Conservation (phyloP, 2,329 filamentous ascomycete species). For the Pseudogymnoascus sp. region DNA sequence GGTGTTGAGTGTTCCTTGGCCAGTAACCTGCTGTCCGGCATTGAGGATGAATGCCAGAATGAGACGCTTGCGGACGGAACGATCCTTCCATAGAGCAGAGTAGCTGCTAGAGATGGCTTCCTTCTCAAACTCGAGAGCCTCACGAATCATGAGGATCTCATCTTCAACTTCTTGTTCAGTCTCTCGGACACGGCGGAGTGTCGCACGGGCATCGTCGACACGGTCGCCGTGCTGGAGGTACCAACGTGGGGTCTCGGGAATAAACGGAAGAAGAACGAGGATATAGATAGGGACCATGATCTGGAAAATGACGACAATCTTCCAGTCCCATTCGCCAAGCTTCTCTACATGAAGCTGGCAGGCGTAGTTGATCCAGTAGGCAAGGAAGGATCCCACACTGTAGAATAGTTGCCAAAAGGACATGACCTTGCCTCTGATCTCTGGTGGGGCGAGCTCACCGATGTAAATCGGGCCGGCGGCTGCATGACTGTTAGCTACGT, state of each 20-base stretch:
- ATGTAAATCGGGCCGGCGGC: constrained; percentile 65
- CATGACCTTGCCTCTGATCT: constrained; percentile 62
- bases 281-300: constrained; percentile 59
- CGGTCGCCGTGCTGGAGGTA: constrained; percentile 54
- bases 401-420: constrained; percentile 65
- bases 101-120: constrained; percentile 59
- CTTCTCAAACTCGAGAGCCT: constrained; percentile 65
- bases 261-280: constrained; percentile 53
- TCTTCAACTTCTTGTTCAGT: constrained; percentile 60
- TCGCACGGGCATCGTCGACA: constrained; percentile 50
- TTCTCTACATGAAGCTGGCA: constrained; percentile 46
- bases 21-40: constrained; percentile 64
- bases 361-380: constrained; percentile 59
- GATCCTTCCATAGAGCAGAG: constrained; percentile 61
- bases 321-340: constrained; percentile 68
- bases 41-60: constrained; percentile 60
- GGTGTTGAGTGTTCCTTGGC: constrained; percentile 64
- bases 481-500: constrained; percentile 23
- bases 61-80: constrained; percentile 54
- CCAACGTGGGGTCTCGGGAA: constrained; percentile 64
- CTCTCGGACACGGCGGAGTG: constrained; percentile 54
- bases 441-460: constrained; percentile 56
- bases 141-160: constrained; percentile 57
- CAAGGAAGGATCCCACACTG: constrained; percentile 57
- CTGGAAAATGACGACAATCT: constrained; percentile 66